Base-by-base conservation (phyloP, 345 rosid genomes). In the Arabidopsis arenosa region DNA sequence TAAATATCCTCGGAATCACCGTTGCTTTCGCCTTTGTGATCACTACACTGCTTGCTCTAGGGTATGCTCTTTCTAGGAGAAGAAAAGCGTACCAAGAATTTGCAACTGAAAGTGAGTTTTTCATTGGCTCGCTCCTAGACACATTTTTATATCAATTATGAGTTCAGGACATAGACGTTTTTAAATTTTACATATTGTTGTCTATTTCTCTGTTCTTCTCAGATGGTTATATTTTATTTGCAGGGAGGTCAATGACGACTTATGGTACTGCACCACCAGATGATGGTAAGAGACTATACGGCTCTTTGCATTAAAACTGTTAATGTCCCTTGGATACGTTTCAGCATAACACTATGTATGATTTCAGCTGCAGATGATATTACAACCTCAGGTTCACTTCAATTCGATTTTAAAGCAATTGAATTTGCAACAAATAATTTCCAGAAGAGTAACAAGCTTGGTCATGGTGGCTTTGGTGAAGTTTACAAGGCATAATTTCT, bases 391-490 rank as follows among this genome's bases (percentile, higher is more conserved):
- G 86, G 82, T 30, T 78, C 83, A 13, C 64, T 85, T 56, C 86
- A 85, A 56, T 76, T 62, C 13, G 85, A 83, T 63, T 64, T 85
- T 1, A 63, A 11, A 5, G 65, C 78, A 4, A 76, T 88, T 13
- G 51, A 77, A 83, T 68, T 44, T 18, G 89, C 89, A 3, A 84
- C 89, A 14, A 48, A 76, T 14, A 68, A 74, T 9, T 87, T 89
- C 73, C 75, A 86, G 4, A 36, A 8, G 11, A 55, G 66, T 4
- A 84, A 86, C 66, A 84, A 81, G 72, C 68, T 87, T 17, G 95
- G 95, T 35, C 82, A 61, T 65, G 94, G 92, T 15, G 92, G 90
- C 56, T 87, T 87, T 48, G 86, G 92, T 23, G 85, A 48, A 30
- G 88, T 89, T 74, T 87, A 78, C 75, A 79, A 80, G 86, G 90